Percentiles rank a stretch among this genome's conserved stretches.
These are phyloP conservation scores for Sugiyamaella paludigena DNA, from an alignment of 1,139 yeast species.

Conservation along the genomic window DNA sequence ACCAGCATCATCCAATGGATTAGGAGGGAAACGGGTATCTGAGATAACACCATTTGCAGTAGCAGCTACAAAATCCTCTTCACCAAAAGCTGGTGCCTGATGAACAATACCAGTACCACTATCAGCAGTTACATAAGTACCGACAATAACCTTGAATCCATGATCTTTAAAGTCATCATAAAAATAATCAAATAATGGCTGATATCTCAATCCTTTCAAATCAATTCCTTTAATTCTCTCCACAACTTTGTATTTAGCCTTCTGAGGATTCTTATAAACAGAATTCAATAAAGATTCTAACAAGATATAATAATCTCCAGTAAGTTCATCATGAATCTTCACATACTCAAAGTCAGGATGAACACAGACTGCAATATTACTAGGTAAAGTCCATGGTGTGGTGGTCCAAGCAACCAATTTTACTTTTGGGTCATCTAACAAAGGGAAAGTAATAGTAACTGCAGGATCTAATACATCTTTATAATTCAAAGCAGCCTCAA, in stretches of 20 bases:
- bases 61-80: conserved; percentile 90
- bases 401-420: conserved; percentile 97
- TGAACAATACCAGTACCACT: conserved; percentile 99
- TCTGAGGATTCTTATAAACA: conserved; percentile 89
- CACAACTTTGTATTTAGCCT: conserved; percentile 80
- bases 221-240: conserved; percentile 78
- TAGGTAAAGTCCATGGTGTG: conserved; percentile 99
- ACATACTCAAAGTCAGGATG: conserved; percentile 88
- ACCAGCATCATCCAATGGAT: conserved; percentile 93
- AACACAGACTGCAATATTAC: conserved; percentile 88
- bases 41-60: conserved; percentile 68
- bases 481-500: conserved; percentile 97
- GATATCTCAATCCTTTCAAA: conserved; percentile 73
- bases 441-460: conserved; percentile 85
- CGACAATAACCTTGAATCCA: conserved; percentile 79
- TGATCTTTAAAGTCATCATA: conserved; percentile 64
- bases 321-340: conserved; percentile 86
- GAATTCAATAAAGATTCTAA: conserved; percentile 78
- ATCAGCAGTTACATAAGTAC: conserved; percentile 82
- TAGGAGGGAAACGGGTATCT: conserved; percentile 74
- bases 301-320: conserved; percentile 74
- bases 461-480: conserved; percentile 98
- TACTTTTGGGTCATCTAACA: conserved; percentile 75
- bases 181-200: conserved; percentile 81
- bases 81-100: conserved; percentile 99